Percentiles rank a stretch among this genome's conserved stretches.
Evolutionary conservation across 805 yeast genomes (phyloP).

Genomic region (Nakazawaea peltata): DNA sequence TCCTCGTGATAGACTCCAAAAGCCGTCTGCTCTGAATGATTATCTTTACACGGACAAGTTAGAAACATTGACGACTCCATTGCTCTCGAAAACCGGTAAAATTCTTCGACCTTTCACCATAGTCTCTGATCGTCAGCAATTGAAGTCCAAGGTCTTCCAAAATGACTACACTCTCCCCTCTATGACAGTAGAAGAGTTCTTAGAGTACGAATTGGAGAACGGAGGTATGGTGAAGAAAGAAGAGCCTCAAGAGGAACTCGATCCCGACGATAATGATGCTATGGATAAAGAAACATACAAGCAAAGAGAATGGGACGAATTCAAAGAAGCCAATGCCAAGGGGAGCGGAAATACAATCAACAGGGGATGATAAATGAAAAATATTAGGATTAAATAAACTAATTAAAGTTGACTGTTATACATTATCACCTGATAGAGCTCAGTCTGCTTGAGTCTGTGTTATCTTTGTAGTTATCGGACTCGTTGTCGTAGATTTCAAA

Average conservation of each 20-base stretch:
- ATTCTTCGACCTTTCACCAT: constrained; percentile 81
- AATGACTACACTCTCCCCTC: constrained; percentile 92
- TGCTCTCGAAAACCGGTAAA: constrained; percentile 67
- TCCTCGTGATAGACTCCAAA: constrained; percentile 8
- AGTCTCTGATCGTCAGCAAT: constrained; percentile 45
- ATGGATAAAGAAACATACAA: constrained; percentile 64
- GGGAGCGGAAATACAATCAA: constrained; percentile 89
- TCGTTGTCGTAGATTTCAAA: not conserved
- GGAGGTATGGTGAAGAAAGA: constrained; percentile 61
- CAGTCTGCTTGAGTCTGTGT: too few relatives aligned
- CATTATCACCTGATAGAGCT: too few relatives aligned
- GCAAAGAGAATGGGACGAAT: constrained; percentile 88
- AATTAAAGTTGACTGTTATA: too few relatives aligned
- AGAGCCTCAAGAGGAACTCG: constrained; percentile 35
- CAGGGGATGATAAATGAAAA: constrained; percentile 39
- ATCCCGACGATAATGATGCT: constrained; percentile 51
- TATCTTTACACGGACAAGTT: constrained; percentile 57
- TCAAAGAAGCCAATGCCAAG: constrained; percentile 73
- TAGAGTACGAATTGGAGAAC: constrained; percentile 76
- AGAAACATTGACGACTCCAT: constrained; percentile 41
- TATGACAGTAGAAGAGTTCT: constrained; percentile 86
- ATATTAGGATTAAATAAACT: too few relatives aligned
- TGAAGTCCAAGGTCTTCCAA: constrained; percentile 66
- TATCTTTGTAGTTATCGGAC: not conserved
- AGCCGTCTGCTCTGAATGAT: constrained; percentile 20